Conservation (phyloP, 2,329 filamentous ascomycete species). For the Aspergillus glaucus region DNA sequence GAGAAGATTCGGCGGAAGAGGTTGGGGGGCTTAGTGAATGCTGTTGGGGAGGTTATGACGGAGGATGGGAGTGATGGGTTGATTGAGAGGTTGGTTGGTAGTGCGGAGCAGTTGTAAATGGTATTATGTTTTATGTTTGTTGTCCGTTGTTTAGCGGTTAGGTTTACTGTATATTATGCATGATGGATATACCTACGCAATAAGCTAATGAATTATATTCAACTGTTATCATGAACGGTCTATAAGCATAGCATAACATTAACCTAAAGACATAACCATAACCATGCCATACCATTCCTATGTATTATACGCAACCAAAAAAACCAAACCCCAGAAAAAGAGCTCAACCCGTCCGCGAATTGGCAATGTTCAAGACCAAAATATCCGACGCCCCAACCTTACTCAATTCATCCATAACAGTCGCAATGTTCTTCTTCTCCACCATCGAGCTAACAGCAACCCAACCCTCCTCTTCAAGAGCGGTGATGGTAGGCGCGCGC, state of each 20-base stretch:
- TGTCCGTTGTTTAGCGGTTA: too few species aligned
- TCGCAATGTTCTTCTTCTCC: constrained; percentile 75
- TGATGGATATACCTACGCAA: too few species aligned
- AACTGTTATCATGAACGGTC: too few species aligned
- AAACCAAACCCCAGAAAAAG: background rate
- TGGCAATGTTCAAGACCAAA: constrained; percentile 77
- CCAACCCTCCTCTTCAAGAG: constrained; percentile 82
- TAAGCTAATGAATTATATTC: too few species aligned
- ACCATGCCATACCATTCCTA: background rate
- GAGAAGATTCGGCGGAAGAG: constrained; percentile 60
- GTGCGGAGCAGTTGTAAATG: constrained; percentile 27
- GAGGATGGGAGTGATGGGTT: constrained; percentile 9
- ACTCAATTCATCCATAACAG: constrained; percentile 78
- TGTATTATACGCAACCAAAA: background rate
- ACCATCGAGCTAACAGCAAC: constrained; percentile 95
- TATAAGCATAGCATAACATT: background rate
- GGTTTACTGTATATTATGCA: too few species aligned
- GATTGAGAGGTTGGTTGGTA: constrained; percentile 26
- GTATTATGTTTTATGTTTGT: background rate
- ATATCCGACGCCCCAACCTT: constrained; percentile 77
- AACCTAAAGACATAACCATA: background rate
- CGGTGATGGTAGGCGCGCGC: constrained; percentile 85
- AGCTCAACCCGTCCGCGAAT: constrained; percentile 53
- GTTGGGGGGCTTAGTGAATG: constrained; percentile 38
- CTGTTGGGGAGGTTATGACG: constrained; percentile 24